Base-by-base conservation (phyloP, 805 yeast genomes). In the Barnettozyma populi region DNA sequence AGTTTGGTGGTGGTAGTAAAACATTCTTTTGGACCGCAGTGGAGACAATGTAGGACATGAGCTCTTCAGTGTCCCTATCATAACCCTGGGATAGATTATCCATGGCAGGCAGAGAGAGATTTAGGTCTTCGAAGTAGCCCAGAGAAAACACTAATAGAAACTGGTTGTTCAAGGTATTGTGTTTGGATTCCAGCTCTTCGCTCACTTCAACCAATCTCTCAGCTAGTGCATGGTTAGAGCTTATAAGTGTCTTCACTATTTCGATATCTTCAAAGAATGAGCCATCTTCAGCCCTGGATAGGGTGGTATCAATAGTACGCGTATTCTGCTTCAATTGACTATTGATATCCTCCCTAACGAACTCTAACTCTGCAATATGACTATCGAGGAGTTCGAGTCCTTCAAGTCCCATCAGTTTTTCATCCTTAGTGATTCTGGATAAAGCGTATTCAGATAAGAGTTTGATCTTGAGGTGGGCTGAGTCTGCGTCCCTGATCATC, bases 21-120 rank as follows among this genome's bases (percentile, higher is more conserved):
- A 59, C 45, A 36, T 55, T 55, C 41, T 55, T 53, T 36, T 61
- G 63, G 3, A 57, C 64, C 0, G 63, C 62, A 38, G 37, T 18
- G 1, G 64, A 57, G 1, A 57, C 63, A 31, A 61, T 53, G 36
- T 59, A 53, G 5, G 62, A 56, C 41, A 61, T 24, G 9, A 61
- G 35, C 24, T 59, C 61, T 11, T 61, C 62, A 2, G 56, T 34
- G 23, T 52, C 51, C 32, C 46, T 45, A 38, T 53, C 53, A 25
- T 37, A 37, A n/a, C 37, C 13, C 29, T n/a, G 24, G 8, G 37
- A 9, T n/a, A 36, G 29, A 31, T 18, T 18, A 7, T 39, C 34
- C 25, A 24, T 16, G 5, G 7, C 36, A 5, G 29, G 19, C 23
- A 29, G 43, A 14, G 13, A n/a, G 16, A 49, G 35, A n/a, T 53